Percentiles rank a stretch among this genome's conserved stretches.
Evolutionary conservation across 805 yeast species (phyloP).

Genomic region (Spathaspora sp.): DNA sequence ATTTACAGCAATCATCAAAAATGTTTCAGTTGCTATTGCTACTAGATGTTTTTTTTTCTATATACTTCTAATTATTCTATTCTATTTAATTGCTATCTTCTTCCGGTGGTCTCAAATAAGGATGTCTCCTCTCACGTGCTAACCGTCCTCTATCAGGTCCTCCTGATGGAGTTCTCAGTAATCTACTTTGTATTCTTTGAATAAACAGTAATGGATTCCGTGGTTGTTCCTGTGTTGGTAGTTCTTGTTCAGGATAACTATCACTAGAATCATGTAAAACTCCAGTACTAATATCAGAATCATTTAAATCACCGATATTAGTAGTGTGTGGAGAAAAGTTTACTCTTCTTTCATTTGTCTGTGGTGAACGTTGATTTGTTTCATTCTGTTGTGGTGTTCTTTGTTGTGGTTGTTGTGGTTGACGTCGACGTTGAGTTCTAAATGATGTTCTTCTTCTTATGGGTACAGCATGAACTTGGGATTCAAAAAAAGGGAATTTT

Average conservation of each 20-base stretch:
- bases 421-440: not conserved
- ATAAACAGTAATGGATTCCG: not conserved
- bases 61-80: not conserved
- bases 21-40: not conserved
- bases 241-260: not conserved
- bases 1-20: not conserved
- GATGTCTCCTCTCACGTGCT: constrained; percentile 17
- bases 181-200: constrained; percentile 2
- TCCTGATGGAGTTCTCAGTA: constrained; percentile 3
- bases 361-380: not conserved
- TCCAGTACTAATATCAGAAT: constrained; percentile 4
- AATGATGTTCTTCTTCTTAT: not conserved
- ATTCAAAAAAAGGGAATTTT: constrained; percentile 24
- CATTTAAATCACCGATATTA: constrained; percentile 8
- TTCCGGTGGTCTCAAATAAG: constrained; percentile 14
- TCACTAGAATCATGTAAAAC: constrained; percentile 6
- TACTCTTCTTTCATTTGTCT: constrained; percentile 7
- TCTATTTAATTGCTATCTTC: constrained; percentile 6
- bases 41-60: not conserved
- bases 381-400: not conserved
- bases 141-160: constrained; percentile 12
- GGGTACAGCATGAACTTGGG: constrained; percentile 3
- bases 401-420: not conserved
- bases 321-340: constrained; percentile 10
- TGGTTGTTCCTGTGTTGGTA: not conserved